phyloP scores from a whole-genome alignment of 2,329 filamentous ascomycete species.

The Alternaria solani region DNA sequence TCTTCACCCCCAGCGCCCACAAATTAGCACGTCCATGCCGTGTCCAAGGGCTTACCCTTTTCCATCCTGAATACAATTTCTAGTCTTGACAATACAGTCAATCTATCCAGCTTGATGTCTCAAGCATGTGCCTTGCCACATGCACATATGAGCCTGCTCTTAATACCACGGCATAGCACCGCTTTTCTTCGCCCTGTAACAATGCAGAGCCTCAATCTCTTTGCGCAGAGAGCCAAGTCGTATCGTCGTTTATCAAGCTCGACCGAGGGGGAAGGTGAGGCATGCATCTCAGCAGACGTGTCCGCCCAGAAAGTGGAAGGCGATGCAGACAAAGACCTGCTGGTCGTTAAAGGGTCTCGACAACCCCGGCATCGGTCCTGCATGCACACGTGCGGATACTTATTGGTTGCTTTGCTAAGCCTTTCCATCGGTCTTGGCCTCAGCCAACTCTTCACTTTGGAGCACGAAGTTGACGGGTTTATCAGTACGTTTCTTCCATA shows the following conservation, averaged over 20 bases:
- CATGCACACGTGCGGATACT: slow-evolving; percentile 1
- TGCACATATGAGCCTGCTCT: background rate
- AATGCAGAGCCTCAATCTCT: slow-evolving; percentile 14
- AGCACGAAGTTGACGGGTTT: slow-evolving; percentile 14
- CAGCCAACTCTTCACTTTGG: slow-evolving; percentile 1
- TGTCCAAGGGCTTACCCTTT: slow-evolving; percentile 7
- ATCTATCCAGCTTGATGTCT: background rate
- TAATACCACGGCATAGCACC: background rate
- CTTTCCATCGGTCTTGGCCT: slow-evolving; percentile 4
- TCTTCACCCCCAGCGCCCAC: background rate
- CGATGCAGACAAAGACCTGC: background rate
- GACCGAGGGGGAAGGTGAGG: background rate
- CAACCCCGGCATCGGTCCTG: background rate
- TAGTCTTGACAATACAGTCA: background rate
- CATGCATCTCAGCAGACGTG: background rate
- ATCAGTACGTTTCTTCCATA: background rate
- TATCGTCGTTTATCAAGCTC: slow-evolving; percentile 8
- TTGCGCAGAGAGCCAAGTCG: background rate
- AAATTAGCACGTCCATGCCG: background rate
- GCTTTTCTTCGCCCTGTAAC: background rate
- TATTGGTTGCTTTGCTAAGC: slow-evolving; percentile 4
- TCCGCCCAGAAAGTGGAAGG: background rate
- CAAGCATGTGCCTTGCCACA: background rate
- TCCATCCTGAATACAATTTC: slow-evolving; percentile 9
- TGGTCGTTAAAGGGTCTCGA: background rate